These are phyloP conservation scores for Suillus americanus DNA, from an alignment of 768 basidiomycete species.

Conservation along the genomic window DNA sequence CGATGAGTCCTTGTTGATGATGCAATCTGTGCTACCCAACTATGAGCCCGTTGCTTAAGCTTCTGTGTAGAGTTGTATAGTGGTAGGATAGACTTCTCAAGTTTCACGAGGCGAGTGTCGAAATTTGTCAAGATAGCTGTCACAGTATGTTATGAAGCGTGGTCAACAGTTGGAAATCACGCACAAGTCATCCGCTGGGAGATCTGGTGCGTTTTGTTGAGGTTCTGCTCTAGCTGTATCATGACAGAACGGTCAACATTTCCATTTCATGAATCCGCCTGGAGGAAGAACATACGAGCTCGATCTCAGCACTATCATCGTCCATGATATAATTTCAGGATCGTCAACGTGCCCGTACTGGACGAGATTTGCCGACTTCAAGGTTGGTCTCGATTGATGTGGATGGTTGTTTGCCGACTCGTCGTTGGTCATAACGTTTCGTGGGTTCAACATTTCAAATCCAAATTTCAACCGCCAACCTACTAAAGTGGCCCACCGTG, in stretches of 20 bases:
- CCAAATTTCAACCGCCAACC: not conserved
- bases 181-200: constrained; percentile 85
- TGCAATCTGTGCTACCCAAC: constrained; percentile 41
- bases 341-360: not conserved
- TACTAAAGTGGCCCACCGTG: not conserved
- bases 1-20: not conserved
- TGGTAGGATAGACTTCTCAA: constrained; percentile 84
- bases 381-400: not conserved
- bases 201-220: constrained; percentile 82
- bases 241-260: not conserved
- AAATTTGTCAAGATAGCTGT: constrained; percentile 82
- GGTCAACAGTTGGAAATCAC: constrained; percentile 21
- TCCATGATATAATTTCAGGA: constrained; percentile 33
- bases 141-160: constrained; percentile 26
- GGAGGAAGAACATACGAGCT: constrained; percentile 48
- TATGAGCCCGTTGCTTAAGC: constrained; percentile 67
- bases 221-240: constrained; percentile 76
- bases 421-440: not conserved
- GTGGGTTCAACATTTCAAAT: no score
- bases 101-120: constrained; percentile 75
- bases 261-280: not conserved
- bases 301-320: constrained; percentile 74
- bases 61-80: constrained; percentile 79
- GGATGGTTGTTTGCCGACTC: not conserved
- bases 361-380: not conserved